Evolutionary conservation across 495 filamentous ascomycete genomes (phyloP).

Genomic region (Penicillium argentinense): DNA sequence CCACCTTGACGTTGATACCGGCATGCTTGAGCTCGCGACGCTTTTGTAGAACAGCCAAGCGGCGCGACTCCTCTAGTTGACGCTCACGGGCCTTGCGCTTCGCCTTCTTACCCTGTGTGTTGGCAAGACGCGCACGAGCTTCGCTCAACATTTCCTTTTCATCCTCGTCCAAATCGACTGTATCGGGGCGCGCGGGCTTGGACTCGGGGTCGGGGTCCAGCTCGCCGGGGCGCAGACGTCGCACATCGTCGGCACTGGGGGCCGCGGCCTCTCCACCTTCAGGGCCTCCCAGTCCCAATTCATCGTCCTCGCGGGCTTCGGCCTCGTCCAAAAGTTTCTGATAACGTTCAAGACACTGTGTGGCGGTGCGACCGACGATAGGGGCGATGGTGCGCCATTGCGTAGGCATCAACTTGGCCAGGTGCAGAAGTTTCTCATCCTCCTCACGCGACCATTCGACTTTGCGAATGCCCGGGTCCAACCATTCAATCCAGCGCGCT

Average conservation of each 20-base stretch:
- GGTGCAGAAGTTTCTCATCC: slow-evolving; percentile 93
- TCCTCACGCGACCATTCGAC: slow-evolving; percentile 99
- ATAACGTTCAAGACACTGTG: slow-evolving; percentile 94
- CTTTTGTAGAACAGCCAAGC: slow-evolving; percentile 89
- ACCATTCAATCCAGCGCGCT: slow-evolving; percentile 96
- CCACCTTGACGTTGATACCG: slow-evolving; percentile 96
- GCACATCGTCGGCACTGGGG: slow-evolving; percentile 90
- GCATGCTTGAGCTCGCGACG: slow-evolving; percentile 94
- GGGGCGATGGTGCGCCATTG: slow-evolving; percentile 99
- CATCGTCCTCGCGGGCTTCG: slow-evolving; percentile 80
- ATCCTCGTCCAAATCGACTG: slow-evolving; percentile 96
- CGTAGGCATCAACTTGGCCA: slow-evolving; percentile 98
- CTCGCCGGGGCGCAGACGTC: slow-evolving; percentile 85
- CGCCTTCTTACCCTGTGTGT: slow-evolving; percentile 98
- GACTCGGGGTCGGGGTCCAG: slow-evolving; percentile 95
- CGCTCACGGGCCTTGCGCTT: slow-evolving; percentile 96
- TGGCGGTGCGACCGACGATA: slow-evolving; percentile 93
- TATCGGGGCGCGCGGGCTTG: slow-evolving; percentile 94
- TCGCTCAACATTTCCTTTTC: slow-evolving; percentile 99
- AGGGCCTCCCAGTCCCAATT: slow-evolving; percentile 83
- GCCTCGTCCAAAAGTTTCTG: slow-evolving; percentile 96
- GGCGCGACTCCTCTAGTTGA: slow-evolving; percentile 90
- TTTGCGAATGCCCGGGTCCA: slow-evolving; percentile 95
- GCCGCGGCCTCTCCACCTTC: slow-evolving; percentile 84
- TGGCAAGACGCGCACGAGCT: slow-evolving; percentile 91